Base-by-base conservation (phyloP, 2,329 filamentous ascomycete genomes). In the Aschersonia sp. region DNA sequence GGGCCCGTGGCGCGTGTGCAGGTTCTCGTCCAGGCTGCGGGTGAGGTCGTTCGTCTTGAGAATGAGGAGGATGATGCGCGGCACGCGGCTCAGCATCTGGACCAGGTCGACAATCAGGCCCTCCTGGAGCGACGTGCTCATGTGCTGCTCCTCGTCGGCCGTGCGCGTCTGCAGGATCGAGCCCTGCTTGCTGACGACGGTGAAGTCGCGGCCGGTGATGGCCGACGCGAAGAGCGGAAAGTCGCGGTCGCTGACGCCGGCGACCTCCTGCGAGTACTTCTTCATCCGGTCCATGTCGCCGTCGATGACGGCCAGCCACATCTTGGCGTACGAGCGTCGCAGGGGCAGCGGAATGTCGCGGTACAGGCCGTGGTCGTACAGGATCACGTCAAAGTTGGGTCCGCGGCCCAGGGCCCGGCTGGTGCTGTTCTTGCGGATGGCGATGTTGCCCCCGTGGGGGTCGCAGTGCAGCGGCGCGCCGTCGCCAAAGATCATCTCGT, bases 11-110 rank as follows among this genome's bases (percentile, higher is more conserved):
- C 76, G 73, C 0, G 86, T 92, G 48, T 89, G 83, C 39, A 94
- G 71, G 59, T 84, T 89, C 69, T 98, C 92, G 61, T 98, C 92
- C 14, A 98, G 75, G 56, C 84, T 92, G 53, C 92, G 81, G 12
- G 92, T 98, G 40, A 98, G 70, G 66, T 98, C 92, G 62, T 98
- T 98, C 2, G 92, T 98, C 69, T 98, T 98, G 52, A 98, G 74
- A 54, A 98, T 97, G 31, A 98, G 72, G 10, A 98, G 73, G 47
- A 98, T 95, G 53, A 98, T 87, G 43, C 88, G 74, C 1, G 92
- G 92, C 6, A 98, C 89, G 56, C 87, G 79, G 44, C 87, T 87
- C 5, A 98, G 77, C 54, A 98, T 71, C 54, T 89, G 82, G 6
- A 98, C 87, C 6, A 98, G 73, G 57, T 95, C 84, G 51, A 85